Conservation (phyloP, 2,329 filamentous ascomycete genomes). For the Penicillium rolfsii region DNA sequence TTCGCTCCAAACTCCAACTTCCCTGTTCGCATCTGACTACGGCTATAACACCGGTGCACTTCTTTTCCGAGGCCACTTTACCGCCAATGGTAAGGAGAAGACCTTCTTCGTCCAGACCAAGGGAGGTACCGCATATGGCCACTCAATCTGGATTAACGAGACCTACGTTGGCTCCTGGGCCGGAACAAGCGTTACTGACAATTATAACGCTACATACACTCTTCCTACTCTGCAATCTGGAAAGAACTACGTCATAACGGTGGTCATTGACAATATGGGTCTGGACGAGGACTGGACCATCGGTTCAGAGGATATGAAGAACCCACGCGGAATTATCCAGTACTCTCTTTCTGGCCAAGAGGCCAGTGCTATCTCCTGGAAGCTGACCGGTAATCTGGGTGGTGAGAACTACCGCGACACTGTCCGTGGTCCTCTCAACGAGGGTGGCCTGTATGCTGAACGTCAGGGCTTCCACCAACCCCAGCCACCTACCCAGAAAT, state of each 20-base stretch:
- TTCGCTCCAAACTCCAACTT: conserved; percentile 64
- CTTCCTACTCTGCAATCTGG: conserved; percentile 58
- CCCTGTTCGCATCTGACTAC: conserved; percentile 72
- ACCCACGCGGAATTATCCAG: conserved; percentile 59
- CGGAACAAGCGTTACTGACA: conserved; percentile 56
- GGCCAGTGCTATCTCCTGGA: conserved; percentile 52
- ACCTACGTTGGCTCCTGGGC: conserved; percentile 67
- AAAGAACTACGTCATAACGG: conserved; percentile 64
- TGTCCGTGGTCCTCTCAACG: conserved; percentile 57
- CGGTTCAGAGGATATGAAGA: conserved; percentile 62
- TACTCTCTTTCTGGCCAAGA: conserved; percentile 47
- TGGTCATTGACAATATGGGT: conserved; percentile 74
- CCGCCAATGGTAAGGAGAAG: conserved; percentile 62
- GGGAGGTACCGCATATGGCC: conserved; percentile 70
- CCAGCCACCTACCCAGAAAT: conserved; percentile 43
- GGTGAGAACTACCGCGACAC: conserved; percentile 57
- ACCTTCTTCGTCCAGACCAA: conserved; percentile 62
- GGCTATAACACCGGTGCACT: conserved; percentile 72
- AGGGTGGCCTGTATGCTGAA: conserved; percentile 58
- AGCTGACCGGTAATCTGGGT: conserved; percentile 61
- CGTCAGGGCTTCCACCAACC: conserved; percentile 60
- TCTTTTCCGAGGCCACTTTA: conserved; percentile 71
- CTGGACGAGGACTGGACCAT: conserved; percentile 68
- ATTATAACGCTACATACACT: conserved; percentile 60
- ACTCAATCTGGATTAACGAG: conserved; percentile 67